Conservation (phyloP, 352 stramenopile genomes). For the Phytophthora pisi region DNA sequence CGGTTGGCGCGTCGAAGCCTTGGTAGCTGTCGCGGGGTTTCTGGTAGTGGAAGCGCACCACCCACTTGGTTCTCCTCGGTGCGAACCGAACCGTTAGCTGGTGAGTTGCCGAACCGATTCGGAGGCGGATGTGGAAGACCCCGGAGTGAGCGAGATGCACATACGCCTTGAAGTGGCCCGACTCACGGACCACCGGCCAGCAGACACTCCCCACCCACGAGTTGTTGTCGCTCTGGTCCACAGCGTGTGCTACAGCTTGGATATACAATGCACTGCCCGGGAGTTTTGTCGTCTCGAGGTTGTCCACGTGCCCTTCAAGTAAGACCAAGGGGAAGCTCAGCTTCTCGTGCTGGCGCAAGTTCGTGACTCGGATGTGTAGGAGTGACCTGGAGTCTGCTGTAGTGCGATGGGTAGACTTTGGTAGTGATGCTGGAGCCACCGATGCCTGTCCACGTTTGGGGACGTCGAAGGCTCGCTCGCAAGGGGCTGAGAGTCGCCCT, state of each 20-base stretch:
- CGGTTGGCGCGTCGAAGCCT: conserved; percentile 15
- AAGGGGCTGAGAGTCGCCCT: background rate
- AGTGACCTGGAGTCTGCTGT: background rate
- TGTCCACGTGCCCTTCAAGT: conserved; percentile 14
- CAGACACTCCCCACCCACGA: conserved; percentile 21
- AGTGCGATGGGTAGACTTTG: no score
- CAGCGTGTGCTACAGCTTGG: conserved; percentile 8
- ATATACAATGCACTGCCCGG: conserved; percentile 12
- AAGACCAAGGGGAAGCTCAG: conserved; percentile 12
- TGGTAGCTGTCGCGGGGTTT: conserved; percentile 14
- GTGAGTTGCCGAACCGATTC: background rate
- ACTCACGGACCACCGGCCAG: conserved; percentile 20
- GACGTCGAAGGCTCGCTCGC: background rate
- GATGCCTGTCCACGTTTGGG: background rate
- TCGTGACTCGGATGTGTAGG: conserved; percentile 17
- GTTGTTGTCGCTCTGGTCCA: background rate
- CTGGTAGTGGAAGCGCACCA: conserved; percentile 25
- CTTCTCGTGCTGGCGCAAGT: conserved; percentile 14
- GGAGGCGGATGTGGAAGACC: conserved; percentile 7
- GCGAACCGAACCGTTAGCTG: conserved; percentile 5
- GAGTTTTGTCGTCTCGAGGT: conserved; percentile 5
- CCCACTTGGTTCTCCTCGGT: conserved; percentile 13
- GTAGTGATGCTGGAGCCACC: background rate
- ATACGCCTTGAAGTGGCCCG: conserved; percentile 25
- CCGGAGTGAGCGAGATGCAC: conserved; percentile 15